Evolutionary conservation across 2,329 filamentous ascomycete species (phyloP), one percentile per base, ranked within the genome.

Genomic region (Paramyrothecium roridum): DNA sequence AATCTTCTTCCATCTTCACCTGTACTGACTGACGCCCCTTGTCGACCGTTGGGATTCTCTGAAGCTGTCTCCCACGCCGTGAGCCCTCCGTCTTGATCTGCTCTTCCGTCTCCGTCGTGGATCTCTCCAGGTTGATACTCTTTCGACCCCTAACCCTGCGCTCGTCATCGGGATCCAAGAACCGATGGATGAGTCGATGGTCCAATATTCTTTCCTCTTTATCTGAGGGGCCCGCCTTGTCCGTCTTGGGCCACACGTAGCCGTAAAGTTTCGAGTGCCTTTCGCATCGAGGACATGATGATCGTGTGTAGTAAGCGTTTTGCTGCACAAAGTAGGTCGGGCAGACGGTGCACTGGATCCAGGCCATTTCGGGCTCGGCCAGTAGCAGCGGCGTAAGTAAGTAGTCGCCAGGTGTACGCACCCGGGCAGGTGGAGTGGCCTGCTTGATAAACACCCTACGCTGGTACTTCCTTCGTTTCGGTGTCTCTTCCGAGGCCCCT

Each of bases 251-350:
- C 95, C 95, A 99, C 55, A 89, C 80, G 67, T 90, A 97, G 0
- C 96, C 96, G 69, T 98, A 99, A 1, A 99, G 76, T 75, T 96
- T 98, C 17, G 90, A 96, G 68, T 99, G 95, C 1, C 95, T 85
- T 74, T 99, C 95, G 71, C 95, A 99, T 8, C 95, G 85, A 3
- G 91, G 93, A 69, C 95, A 99, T 17, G 91, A 88, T 50, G 89
- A 86, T 52, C 88, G 85, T 1, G 93, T 97, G 61, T 87, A 88
- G 70, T 96, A 97, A 0, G 91, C 91, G 60, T 98, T 89, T 45
- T 85, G 81, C 70, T 98, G 93, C 7, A 98, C 88, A 68, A 98
- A 99, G 57, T 87, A 85, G 1, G 82, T 81, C 51, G 84, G 83
- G 74, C 95, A 99, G 23, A 89, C 91, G 52, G 86, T 90, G 74